Conservation (phyloP, 768 basidiomycete species). For the Fistulinella prunicolor region DNA sequence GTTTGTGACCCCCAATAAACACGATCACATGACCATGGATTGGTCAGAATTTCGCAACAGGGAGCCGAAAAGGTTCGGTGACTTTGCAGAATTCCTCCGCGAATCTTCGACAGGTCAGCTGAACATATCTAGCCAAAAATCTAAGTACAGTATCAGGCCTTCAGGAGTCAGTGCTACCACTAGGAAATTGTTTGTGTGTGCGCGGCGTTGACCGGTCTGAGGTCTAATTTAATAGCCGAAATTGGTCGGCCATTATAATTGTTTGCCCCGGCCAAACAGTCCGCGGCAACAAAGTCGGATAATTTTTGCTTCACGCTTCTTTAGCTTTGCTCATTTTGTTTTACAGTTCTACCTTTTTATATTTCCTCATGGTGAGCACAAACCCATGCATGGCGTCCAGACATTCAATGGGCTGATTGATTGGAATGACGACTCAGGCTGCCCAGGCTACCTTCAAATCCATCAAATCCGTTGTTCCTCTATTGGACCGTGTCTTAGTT, state of each 20-base stretch:
- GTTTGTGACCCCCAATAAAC: not conserved
- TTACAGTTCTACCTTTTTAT: constrained; percentile 7
- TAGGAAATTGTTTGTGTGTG: no score
- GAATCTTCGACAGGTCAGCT: no score
- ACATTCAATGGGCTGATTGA: constrained; percentile 1
- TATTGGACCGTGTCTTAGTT: constrained; percentile 94
- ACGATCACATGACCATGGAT: constrained; percentile 29
- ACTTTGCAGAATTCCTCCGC: no score
- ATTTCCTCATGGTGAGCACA: constrained; percentile 28
- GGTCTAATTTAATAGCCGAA: no score
- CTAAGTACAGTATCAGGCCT: no score
- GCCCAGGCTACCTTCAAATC: constrained; percentile 92
- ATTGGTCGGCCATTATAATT: constrained; percentile 5
- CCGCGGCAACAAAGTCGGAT: constrained; percentile 18
- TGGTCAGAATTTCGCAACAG: no score
- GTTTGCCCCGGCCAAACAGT: constrained; percentile 30
- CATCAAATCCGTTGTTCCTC: constrained; percentile 86
- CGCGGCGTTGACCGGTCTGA: no score
- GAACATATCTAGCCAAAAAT: no score
- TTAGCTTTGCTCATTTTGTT: constrained; percentile 26
- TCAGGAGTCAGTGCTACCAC: no score
- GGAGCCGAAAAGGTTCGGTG: no score
- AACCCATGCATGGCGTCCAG: not conserved
- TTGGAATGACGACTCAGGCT: constrained; percentile 44
- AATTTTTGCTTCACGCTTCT: constrained; percentile 12